Percentiles rank a stretch among this genome's conserved stretches.
phyloP scores from a whole-genome alignment of 352 stramenopile genomes.

The Aphanomyces euteiches region DNA sequence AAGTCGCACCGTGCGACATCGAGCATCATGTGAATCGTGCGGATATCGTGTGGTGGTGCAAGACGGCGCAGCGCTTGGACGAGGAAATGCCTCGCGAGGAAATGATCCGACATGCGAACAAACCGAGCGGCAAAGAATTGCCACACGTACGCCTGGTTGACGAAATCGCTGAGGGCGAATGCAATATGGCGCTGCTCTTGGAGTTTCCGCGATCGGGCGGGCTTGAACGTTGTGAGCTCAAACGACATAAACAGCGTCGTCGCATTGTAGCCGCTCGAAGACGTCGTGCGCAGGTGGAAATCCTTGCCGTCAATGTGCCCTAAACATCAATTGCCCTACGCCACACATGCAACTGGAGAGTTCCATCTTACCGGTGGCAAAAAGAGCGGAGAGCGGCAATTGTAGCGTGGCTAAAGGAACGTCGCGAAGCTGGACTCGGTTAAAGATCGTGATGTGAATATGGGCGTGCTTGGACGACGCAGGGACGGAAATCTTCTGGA shows the following conservation, averaged over 20 bases:
- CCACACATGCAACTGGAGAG: neutral
- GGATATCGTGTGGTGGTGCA: neutral
- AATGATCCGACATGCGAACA: conserved; percentile 2
- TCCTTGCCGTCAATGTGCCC: neutral
- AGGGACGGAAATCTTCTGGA: conserved; percentile 1
- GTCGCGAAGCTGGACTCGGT: conserved; percentile 2
- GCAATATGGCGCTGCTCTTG: conserved; percentile 3
- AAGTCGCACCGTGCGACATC: conserved; percentile 25
- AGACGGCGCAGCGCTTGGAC: conserved; percentile 14
- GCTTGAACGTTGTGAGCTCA: conserved; percentile 13
- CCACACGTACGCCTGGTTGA: conserved; percentile 27
- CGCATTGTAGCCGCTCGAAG: neutral
- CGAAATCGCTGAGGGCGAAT: conserved; percentile 20
- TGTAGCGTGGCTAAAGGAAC: neutral
- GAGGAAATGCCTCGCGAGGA: conserved; percentile 24
- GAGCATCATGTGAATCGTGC: conserved; percentile 22
- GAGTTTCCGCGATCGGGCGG: neutral
- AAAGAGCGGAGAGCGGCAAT: conserved; percentile 10
- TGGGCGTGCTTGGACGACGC: conserved; percentile 1
- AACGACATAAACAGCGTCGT: conserved; percentile 14
- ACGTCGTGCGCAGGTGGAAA: neutral
- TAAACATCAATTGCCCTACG: neutral
- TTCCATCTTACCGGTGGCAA: neutral
- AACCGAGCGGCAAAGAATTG: conserved; percentile 10
- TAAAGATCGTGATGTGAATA: neutral